Evolutionary conservation across 345 rosid genomes (phyloP), one percentile per base, ranked within the genome.

Genomic region (Cardamine resedifolia): DNA sequence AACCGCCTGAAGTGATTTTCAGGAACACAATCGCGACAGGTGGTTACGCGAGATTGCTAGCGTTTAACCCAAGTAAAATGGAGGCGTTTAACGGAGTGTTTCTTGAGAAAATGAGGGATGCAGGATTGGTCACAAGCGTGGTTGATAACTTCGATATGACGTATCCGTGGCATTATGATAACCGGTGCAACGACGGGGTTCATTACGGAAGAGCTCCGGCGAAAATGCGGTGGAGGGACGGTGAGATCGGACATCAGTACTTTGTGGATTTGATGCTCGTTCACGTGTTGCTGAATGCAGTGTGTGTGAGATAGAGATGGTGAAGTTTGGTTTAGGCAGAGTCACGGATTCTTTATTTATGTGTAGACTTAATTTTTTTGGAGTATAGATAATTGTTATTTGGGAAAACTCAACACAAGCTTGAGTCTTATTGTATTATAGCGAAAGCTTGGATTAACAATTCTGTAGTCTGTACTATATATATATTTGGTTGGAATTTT

Each of bases 191-290:
- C 3, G 96, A 95, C 21, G 99, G 99, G 0, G 98, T 95, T 12
- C 98, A 95, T 69, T 95, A 95, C 18, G 99, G 99, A 16, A 85
- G 99, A 71, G 86, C 89, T 51, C 98, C 98, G 0, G 78, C 74
- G 4, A 88, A 90, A 85, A 83, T 83, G 92, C 74, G 66, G 72
- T 95, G 98, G 98, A 87, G 85, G 73, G 99, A 95, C 20, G 99
- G 99, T 24, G 83, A 85, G 77, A 88, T 91, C 1, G 99, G 99
- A 47, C 99, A 95, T 82, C 96, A 95, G 74, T 95, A 95, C 71
- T 95, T 91, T 31, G 99, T 91, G n/a, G 99, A 95, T 80, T 79
- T 95, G 56, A 91, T 95, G 99, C 80, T 95, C 51, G 87, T 78
- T 61, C 96, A 95, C 65, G 88, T 95, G n/a, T 78, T 91, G 78